These are phyloP conservation scores for Platanthera guangdongensis DNA, from an alignment of 106 monocot genomes.

Conservation along the genomic window DNA sequence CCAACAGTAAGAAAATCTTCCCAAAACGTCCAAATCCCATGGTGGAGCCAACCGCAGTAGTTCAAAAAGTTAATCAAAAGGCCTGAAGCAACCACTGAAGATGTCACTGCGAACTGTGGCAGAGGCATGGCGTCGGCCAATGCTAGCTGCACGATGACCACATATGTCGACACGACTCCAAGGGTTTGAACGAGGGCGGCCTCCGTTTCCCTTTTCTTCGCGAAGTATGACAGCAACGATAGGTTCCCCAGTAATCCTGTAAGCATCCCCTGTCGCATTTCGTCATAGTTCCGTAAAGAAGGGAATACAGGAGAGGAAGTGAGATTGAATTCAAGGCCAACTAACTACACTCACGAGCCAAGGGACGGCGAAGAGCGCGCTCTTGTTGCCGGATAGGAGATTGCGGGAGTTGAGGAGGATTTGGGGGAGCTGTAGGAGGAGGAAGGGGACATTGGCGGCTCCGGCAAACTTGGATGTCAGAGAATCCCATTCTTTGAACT, in stretches of 20 bases:
- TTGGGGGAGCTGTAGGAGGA: slow-evolving; percentile 89
- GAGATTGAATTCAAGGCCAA: background rate
- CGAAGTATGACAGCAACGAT: slow-evolving; percentile 83
- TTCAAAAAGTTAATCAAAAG: slow-evolving; percentile 77
- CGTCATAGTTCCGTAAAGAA: background rate
- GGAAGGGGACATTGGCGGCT: slow-evolving; percentile 71
- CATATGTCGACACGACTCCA: slow-evolving; percentile 84
- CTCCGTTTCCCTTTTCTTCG: slow-evolving; percentile 93
- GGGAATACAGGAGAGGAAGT: too few species aligned
- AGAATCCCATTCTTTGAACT: slow-evolving; percentile 70
- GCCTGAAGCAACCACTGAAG: slow-evolving; percentile 52
- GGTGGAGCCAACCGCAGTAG: slow-evolving; percentile 55
- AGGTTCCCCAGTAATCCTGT: slow-evolving; percentile 87
- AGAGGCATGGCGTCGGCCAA: slow-evolving; percentile 72
- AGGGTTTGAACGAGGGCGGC: slow-evolving; percentile 77
- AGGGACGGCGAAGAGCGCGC: slow-evolving; percentile 74
- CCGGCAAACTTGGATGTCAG: slow-evolving; percentile 70
- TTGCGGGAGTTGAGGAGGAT: slow-evolving; percentile 74
- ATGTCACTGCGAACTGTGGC: slow-evolving; percentile 54
- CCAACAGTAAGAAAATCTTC: slow-evolving; percentile 91
- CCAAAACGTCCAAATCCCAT: slow-evolving; percentile 59
- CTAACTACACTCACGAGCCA: slow-evolving; percentile 48
- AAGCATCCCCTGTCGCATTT: slow-evolving; percentile 67
- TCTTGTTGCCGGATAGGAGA: slow-evolving; percentile 65
- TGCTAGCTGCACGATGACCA: slow-evolving; percentile 71